Evolutionary conservation across 306 rosid species (phyloP).

Genomic region (Dicorynia guianensis): DNA sequence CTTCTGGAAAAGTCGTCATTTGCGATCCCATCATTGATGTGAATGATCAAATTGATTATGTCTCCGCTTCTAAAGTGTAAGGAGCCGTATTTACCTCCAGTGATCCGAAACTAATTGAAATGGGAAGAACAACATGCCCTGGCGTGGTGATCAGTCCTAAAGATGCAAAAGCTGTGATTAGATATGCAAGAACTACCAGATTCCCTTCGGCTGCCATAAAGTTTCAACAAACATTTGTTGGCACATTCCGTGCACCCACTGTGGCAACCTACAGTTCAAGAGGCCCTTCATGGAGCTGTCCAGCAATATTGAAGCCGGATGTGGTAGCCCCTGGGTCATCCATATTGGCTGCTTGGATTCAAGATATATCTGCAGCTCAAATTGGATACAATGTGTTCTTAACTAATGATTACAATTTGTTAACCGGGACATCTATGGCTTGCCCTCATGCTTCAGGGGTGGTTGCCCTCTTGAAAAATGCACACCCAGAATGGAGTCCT

Average conservation of each 20-base stretch:
- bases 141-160: constrained; percentile 47
- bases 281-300: constrained; percentile 58
- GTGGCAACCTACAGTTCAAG: constrained; percentile 54
- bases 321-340: constrained; percentile 63
- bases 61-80: no score
- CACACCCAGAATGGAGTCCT: constrained; percentile 62
- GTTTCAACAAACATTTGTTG: constrained; percentile 50
- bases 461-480: constrained; percentile 51
- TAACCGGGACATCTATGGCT: constrained; percentile 69
- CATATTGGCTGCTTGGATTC: constrained; percentile 59
- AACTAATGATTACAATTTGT: constrained; percentile 40
- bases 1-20: no score
- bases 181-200: constrained; percentile 12
- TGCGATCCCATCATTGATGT: not conserved
- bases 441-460: constrained; percentile 65
- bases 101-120: not conserved
- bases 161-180: constrained; percentile 42
- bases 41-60: not conserved
- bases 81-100: not conserved
- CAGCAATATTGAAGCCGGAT: constrained; percentile 56
- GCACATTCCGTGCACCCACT: constrained; percentile 54
- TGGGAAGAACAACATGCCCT: constrained; percentile 37
- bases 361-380: not conserved
- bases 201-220: constrained; percentile 38
- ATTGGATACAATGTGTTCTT: constrained; percentile 39